Base-by-base conservation (phyloP, 768 basidiomycete genomes). In the Solioccasus polychromus region DNA sequence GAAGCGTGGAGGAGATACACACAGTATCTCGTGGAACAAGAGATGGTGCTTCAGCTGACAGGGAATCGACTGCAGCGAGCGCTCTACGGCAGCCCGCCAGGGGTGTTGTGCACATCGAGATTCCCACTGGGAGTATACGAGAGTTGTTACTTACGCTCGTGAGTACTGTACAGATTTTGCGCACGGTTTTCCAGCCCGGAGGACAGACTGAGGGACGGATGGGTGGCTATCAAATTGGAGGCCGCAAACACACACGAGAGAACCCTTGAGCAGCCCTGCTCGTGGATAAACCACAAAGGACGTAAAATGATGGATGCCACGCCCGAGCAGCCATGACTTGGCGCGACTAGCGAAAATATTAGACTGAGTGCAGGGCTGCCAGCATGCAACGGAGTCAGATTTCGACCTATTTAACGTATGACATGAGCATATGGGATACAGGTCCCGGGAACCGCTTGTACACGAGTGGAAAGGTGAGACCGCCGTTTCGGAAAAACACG, bases 1-100 rank as follows among this genome's bases (percentile, higher is more conserved):
- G 79, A 69, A 34, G 76, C 78, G 18, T 87, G 85, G 85, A 68
- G 68, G 50, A 69, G 82, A 49, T 86, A 82, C 58, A 75, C 76
- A 19, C 63, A 78, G 42, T 86, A 74, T 61, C 54, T 87, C 57
- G 60, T 64, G 11, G 73, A 77, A 23, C 65, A 70, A 12, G 75
- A 71, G 26, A 61, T 83, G 58, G 83, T 87, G 15, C 57, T 82
- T 24, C 68, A 61, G 31, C 66, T 84, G 24, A 52, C 37, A 66
- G 80, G 54, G 56, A 62, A 72, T 7, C 60, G 67, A 44, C 61
- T 82, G 47, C 64, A 67, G 29, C 63, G 62, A 30, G 73, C 57
- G 4, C 35, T 68, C 24, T 56, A 64, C 24, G 65, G 63, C 6
- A 55, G 44, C 22, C 11, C 47, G 40, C 39, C 60, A 35, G 38